Percentiles rank a stretch among this genome's conserved stretches.
Conservation (phyloP, 306 rosid species). For the Astragalus glycyphyllos region DNA sequence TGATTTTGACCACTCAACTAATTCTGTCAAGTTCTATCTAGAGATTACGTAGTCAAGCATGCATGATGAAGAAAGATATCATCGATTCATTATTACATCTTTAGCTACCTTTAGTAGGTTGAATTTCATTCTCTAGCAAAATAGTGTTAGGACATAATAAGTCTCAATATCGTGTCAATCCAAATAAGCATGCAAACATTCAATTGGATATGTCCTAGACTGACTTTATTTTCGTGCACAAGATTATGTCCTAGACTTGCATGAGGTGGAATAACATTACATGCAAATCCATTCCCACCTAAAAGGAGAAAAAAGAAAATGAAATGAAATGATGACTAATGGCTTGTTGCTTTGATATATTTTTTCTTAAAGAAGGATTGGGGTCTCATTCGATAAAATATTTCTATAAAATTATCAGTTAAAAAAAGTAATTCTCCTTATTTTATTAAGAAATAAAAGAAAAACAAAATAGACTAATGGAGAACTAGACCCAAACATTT, state of each 20-base stretch:
- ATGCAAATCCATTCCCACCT: slow-evolving; percentile 47
- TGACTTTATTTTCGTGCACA: no score
- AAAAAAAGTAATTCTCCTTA: no score
- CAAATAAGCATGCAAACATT: slow-evolving; percentile 34
- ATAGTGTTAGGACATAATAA: slow-evolving; percentile 5
- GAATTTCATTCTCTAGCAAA: background rate
- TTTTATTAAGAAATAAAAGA: no score
- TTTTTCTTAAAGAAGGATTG: no score
- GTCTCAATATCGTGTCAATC: slow-evolving; percentile 33
- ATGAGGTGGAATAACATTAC: slow-evolving; percentile 15
- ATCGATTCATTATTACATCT: slow-evolving; percentile 28
- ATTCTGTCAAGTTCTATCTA: no score
- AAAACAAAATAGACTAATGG: no score
- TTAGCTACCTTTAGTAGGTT: slow-evolving; percentile 1
- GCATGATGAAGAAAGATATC: slow-evolving; percentile 32
- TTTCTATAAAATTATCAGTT: no score
- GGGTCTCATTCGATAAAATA: no score
- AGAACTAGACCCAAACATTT: no score
- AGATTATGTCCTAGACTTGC: background rate
- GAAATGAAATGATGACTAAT: slow-evolving; percentile 8
- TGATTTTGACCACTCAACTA: no score
- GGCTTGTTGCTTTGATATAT: slow-evolving; percentile 30
- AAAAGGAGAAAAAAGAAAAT: slow-evolving; percentile 20
- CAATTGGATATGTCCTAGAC: background rate
- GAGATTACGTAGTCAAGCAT: no score